phyloP scores from a whole-genome alignment of 768 basidiomycete genomes.

The Strobilomyces echinocephalus region DNA sequence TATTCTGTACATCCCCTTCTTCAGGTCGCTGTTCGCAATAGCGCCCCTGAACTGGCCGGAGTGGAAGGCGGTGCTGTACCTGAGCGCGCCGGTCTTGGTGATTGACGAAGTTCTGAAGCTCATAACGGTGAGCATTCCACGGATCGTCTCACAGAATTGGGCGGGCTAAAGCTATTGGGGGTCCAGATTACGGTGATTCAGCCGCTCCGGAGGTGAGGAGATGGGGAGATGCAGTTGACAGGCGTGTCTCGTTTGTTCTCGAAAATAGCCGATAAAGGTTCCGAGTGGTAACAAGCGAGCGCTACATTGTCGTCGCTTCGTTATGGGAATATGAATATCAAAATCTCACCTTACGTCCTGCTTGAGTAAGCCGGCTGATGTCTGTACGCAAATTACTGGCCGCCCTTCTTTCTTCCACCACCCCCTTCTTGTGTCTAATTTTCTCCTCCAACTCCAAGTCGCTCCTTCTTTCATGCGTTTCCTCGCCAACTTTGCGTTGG shows the following conservation, averaged over 20 bases:
- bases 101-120: slow-evolving; percentile 92
- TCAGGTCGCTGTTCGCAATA: slow-evolving; percentile 86
- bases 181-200: slow-evolving; percentile 51
- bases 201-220: slow-evolving; percentile 44
- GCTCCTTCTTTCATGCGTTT: slow-evolving; percentile 27
- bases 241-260: too few relatives aligned
- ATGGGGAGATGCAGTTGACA: background rate
- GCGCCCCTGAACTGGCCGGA: slow-evolving; percentile 91
- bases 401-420: background rate
- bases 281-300: too few relatives aligned
- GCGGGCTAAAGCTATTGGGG: background rate
- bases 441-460: slow-evolving; percentile 10
- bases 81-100: slow-evolving; percentile 83
- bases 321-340: too few relatives aligned
- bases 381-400: background rate
- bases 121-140: slow-evolving; percentile 51
- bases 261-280: too few relatives aligned
- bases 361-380: slow-evolving; percentile 9
- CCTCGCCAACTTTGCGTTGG: slow-evolving; percentile 16
- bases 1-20: slow-evolving; percentile 97
- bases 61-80: slow-evolving; percentile 88
- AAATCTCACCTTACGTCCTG: background rate
- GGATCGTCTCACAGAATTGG: background rate
- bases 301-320: too few relatives aligned
- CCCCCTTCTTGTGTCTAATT: slow-evolving; percentile 5